Evolutionary conservation across 1,284 basidiomycete species (phyloP).

Genomic region (Malassezia sp.): DNA sequence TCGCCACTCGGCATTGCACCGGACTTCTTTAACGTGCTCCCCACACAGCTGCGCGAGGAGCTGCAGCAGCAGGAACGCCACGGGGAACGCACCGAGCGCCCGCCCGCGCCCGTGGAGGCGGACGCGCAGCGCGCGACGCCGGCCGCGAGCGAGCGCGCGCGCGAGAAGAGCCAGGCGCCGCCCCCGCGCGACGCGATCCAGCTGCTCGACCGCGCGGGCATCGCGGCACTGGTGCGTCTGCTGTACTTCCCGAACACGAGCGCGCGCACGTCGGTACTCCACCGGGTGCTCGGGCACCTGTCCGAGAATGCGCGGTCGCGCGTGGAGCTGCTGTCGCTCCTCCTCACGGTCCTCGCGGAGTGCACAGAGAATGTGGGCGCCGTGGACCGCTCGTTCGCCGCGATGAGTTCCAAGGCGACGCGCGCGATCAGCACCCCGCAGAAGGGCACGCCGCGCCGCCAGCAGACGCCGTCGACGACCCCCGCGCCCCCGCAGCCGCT

Average conservation of each 20-base stretch:
- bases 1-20: conserved; percentile 72
- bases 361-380: conserved; percentile 81
- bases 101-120: not conserved
- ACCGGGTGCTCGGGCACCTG: conserved; percentile 82
- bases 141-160: not conserved
- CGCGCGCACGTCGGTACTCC: conserved; percentile 64
- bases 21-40: conserved; percentile 91
- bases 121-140: not conserved
- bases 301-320: conserved; percentile 90
- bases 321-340: conserved; percentile 78
- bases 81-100: not conserved
- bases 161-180: not conserved
- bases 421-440: conserved; percentile 29
- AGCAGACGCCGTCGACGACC: conserved; percentile 9
- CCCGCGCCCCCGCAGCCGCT: not conserved
- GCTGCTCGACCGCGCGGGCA: conserved; percentile 77
- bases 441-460: conserved; percentile 26
- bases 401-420: conserved; percentile 54
- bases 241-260: conserved; percentile 92
- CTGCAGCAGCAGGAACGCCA: not conserved
- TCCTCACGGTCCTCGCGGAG: conserved; percentile 84
- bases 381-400: conserved; percentile 85
- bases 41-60: conserved; percentile 88
- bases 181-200: conserved; percentile 71
- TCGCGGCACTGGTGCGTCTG: conserved; percentile 79